Percentiles rank a stretch among this genome's conserved stretches.
Evolutionary conservation across 2,329 filamentous ascomycete species (phyloP).

Genomic region (Paramyrothecium sp.): DNA sequence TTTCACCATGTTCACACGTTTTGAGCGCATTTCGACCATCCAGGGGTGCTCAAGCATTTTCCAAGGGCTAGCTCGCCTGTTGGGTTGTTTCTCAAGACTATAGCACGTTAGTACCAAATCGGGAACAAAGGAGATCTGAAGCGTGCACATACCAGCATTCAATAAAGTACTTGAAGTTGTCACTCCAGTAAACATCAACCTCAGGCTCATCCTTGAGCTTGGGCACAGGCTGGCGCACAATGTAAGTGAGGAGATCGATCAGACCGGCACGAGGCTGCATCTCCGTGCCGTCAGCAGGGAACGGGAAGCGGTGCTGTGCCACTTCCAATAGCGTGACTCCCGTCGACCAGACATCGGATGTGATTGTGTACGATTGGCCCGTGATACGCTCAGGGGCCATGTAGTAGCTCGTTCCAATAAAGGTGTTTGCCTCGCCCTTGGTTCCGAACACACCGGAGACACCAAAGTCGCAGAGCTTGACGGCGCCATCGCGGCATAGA

Average conservation of each 20-base stretch:
- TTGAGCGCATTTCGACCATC: constrained; percentile 95
- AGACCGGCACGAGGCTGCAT: constrained; percentile 90
- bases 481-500: constrained; percentile 85
- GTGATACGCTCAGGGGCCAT: constrained; percentile 99
- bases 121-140: not conserved
- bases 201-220: constrained; percentile 94
- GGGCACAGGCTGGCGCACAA: constrained; percentile 91
- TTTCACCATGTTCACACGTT: constrained; percentile 96
- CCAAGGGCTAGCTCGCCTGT: constrained; percentile 88
- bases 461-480: constrained; percentile 98
- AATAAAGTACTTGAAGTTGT: constrained; percentile 99
- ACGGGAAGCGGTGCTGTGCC: constrained; percentile 97
- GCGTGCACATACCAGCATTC: constrained; percentile 83
- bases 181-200: constrained; percentile 88
- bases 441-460: constrained; percentile 98
- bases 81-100: constrained; percentile 91
- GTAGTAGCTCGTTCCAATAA: constrained; percentile 98
- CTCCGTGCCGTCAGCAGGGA: constrained; percentile 93
- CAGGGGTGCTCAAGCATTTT: constrained; percentile 98
- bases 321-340: constrained; percentile 97
- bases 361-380: constrained; percentile 97
- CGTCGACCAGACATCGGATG: constrained; percentile 96
- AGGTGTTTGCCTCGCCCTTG: constrained; percentile 97
- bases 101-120: constrained; percentile 17
- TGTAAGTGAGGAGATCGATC: constrained; percentile 95